phyloP scores from a whole-genome alignment of 2,329 filamentous ascomycete species.

The Pseudopithomyces maydicus region DNA sequence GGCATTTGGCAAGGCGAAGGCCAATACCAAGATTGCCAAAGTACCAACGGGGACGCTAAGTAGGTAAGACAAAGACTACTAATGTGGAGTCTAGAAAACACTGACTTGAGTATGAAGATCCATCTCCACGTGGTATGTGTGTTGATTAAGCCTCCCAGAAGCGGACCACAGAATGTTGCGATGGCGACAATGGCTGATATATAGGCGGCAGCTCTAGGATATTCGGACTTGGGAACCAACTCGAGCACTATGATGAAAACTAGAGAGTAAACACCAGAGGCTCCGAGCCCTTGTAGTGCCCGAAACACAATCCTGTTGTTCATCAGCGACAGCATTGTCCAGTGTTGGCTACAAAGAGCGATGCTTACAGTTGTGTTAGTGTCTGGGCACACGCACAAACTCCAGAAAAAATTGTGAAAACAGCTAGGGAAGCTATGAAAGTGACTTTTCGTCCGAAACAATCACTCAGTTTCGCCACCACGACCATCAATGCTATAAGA shows the following conservation, averaged over 20 bases:
- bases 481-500: slow-evolving; percentile 32
- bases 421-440: slow-evolving; percentile 24
- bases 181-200: neutral
- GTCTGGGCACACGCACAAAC: slow-evolving; percentile 35
- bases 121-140: slow-evolving; percentile 60
- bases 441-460: slow-evolving; percentile 34
- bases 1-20: slow-evolving; percentile 8
- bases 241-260: slow-evolving; percentile 33
- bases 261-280: slow-evolving; percentile 31
- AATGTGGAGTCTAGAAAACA: neutral
- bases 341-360: neutral
- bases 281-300: slow-evolving; percentile 39
- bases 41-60: slow-evolving; percentile 1
- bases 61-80: neutral
- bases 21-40: neutral
- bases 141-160: slow-evolving; percentile 55
- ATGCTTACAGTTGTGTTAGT: slow-evolving; percentile 28
- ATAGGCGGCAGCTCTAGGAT: neutral
- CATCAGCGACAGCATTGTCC: neutral
- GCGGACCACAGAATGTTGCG: slow-evolving; percentile 41
- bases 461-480: slow-evolving; percentile 40
- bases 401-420: slow-evolving; percentile 37
- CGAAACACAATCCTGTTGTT: slow-evolving; percentile 34
- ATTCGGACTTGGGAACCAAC: slow-evolving; percentile 20
- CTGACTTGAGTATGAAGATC: slow-evolving; percentile 64